Percentiles rank a stretch among this genome's conserved stretches.
phyloP scores from a whole-genome alignment of 805 yeast species.

The Blastobotrys muscicola region DNA sequence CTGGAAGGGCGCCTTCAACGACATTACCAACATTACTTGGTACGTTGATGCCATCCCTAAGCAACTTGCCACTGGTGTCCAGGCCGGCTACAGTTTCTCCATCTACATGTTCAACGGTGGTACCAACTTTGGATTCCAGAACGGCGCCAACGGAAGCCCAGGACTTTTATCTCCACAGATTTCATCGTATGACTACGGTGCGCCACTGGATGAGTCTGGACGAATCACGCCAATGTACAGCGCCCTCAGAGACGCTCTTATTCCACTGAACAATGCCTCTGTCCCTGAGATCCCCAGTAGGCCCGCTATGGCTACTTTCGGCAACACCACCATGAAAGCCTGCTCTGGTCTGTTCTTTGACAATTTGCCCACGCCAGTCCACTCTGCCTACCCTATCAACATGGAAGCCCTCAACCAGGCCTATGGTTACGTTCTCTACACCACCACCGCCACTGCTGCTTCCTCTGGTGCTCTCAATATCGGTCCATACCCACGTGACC shows the following conservation, averaged over 20 bases:
- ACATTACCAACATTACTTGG: background rate
- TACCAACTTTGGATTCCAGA: conserved; percentile 4
- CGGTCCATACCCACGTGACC: conserved; percentile 3
- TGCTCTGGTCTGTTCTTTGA: conserved; percentile 1
- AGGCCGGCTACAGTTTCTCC: background rate
- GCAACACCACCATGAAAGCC: background rate
- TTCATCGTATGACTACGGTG: conserved; percentile 5
- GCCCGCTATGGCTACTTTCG: background rate
- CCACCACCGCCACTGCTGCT: background rate
- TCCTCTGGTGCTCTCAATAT: background rate
- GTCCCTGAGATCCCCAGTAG: background rate
- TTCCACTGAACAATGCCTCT: background rate
- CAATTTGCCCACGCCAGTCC: background rate
- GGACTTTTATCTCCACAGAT: background rate
- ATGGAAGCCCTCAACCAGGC: conserved; percentile 3
- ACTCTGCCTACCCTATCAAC: background rate
- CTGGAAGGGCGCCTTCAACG: background rate
- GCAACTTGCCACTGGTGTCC: too few relatives aligned
- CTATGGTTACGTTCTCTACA: conserved; percentile 1
- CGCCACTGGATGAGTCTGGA: conserved; percentile 4
- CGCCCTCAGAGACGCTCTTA: background rate
- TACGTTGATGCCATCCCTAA: too few relatives aligned
- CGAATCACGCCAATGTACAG: background rate
- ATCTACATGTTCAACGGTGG: conserved; percentile 4
- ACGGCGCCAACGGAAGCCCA: background rate